These are phyloP conservation scores for Salisapilia sapeloensis DNA, from an alignment of 352 stramenopile genomes.

Conservation along the genomic window DNA sequence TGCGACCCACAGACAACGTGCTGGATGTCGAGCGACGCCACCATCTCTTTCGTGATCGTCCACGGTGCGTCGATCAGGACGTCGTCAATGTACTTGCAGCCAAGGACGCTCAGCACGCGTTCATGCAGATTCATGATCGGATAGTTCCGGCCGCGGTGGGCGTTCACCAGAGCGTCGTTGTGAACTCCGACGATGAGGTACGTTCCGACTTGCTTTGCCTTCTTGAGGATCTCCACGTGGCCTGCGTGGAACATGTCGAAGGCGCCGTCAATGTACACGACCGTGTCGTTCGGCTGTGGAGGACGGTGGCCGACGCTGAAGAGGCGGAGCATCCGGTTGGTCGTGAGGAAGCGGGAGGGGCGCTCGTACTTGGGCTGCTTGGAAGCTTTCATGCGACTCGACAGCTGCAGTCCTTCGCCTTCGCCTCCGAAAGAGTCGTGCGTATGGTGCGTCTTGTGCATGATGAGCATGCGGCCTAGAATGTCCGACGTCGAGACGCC, in stretches of 20 bases:
- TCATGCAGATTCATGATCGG: conserved; percentile 98
- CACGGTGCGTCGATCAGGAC: conserved; percentile 96
- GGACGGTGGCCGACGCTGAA: conserved; percentile 82
- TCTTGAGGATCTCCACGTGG: conserved; percentile 93
- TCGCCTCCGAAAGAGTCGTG: conserved; percentile 66
- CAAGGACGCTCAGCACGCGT: conserved; percentile 91
- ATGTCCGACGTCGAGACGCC: conserved; percentile 98
- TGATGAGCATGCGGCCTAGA: conserved; percentile 94
- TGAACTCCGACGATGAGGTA: conserved; percentile 96
- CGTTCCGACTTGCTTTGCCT: conserved; percentile 82
- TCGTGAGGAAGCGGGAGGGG: conserved; percentile 91
- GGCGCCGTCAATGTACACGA: conserved; percentile 97
- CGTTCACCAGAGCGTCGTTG: conserved; percentile 87
- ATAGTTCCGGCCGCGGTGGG: conserved; percentile 81
- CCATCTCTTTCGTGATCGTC: conserved; percentile 92
- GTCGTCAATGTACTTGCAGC: conserved; percentile 95
- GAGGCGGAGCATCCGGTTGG: conserved; percentile 88
- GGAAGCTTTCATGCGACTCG: conserved; percentile 38
- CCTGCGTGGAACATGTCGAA: conserved; percentile 99
- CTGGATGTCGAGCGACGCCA: conserved; percentile 80
- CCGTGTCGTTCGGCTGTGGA: conserved; percentile 74
- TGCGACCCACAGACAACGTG: conserved; percentile 79
- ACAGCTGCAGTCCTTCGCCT: too few species aligned
- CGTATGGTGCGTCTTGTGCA: conserved; percentile 89
- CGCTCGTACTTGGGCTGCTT: conserved; percentile 38